Base-by-base conservation (phyloP, 768 basidiomycete genomes). In the Serendipita sp. region DNA sequence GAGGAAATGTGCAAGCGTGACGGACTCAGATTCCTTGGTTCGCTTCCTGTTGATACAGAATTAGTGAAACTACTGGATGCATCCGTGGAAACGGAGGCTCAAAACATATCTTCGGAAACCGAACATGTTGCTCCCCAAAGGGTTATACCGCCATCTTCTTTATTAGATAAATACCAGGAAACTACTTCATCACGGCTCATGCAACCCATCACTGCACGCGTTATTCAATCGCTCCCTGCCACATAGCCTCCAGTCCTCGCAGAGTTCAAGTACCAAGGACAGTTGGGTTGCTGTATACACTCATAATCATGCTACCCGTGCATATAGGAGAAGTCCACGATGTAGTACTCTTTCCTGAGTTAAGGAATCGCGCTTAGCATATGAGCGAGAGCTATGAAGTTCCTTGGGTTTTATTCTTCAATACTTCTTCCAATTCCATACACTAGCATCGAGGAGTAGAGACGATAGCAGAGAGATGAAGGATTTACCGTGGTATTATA, bases 31-130 rank as follows among this genome's bases (percentile, higher is more conserved):
- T 96, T 93, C 72, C 77, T 99, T 63, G 96, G 96, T 10, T 81
- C 87, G 46, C 77, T 99, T 44, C 96, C 96, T 3, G 86, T 99
- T 44, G 96, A 98, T 76, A 87, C 89, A 0, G 91, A 90, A 68
- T 81, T 99, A 36, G 92, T 93, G 46, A 81, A 81, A 23, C 72
- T 98, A 63, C 74, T 99, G 67, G 95, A 98, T 69, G 85, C 82
- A 3, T 83, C 80, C 43, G 77, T 72, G 31, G 69, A 67, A 18
- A 13, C 16, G n/a, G 53, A 36, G 33, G 15, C 60, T 34, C 62
- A 67, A 63, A 70, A 65, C 55, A 62, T 68, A 44, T 70, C 66
- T 52, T 62, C 50, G 62, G 18, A 34, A n/a, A 62, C 64, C 53
- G 23, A 40, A 23, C 23, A 23, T 23, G 23, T 23, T 23, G 23